Evolutionary conservation across 2,329 filamentous ascomycete genomes (phyloP).

Genomic region (Podosphaera xanthii): DNA sequence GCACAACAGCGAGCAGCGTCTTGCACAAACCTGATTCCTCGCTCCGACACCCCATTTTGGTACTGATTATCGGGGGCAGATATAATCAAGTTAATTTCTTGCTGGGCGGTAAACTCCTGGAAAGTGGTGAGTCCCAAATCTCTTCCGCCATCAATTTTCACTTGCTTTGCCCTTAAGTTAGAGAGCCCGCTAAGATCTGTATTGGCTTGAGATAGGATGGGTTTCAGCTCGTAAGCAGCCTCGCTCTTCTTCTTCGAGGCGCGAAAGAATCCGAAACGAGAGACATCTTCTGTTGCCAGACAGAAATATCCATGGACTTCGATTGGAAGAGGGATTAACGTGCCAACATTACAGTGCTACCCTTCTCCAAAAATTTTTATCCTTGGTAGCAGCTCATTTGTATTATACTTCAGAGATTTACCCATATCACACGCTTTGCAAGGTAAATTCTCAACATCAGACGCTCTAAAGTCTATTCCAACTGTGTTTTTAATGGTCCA

Average conservation of each 20-base stretch:
- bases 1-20: no score
- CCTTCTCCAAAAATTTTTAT: background rate
- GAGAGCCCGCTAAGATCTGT: background rate
- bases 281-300: no score
- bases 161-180: background rate
- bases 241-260: background rate
- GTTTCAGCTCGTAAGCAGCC: background rate
- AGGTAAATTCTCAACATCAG: background rate
- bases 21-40: no score
- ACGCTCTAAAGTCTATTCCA: background rate
- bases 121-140: background rate
- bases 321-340: no score
- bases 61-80: background rate
- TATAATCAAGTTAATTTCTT: background rate
- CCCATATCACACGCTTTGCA: background rate
- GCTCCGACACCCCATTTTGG: background rate
- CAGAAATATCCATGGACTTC: no score
- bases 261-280: background rate
- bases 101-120: background rate
- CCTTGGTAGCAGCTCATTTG: background rate
- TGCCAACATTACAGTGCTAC: no score
- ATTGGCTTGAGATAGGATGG: background rate
- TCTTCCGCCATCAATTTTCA: background rate
- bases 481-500: background rate
- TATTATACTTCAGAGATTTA: background rate